A percentile compares a stretch with the other conserved stretches of the same genome.
These are phyloP conservation scores for Ophiostoma ulmi DNA, from an alignment of 2,329 filamentous ascomycete genomes.

Conservation along the genomic window DNA sequence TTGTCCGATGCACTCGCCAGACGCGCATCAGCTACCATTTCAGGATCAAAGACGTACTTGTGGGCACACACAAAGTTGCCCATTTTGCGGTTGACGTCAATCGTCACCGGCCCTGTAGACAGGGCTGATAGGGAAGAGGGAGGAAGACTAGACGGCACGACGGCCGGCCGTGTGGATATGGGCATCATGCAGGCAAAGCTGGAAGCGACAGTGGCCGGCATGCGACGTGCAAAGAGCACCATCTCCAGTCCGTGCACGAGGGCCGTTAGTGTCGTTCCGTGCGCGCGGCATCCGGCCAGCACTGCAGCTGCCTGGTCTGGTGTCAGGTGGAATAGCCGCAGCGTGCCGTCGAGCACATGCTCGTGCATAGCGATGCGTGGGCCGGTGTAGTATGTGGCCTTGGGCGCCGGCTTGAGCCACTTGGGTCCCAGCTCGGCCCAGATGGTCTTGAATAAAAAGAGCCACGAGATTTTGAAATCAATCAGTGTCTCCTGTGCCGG, in stretches of 20 bases:
- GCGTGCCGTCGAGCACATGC: constrained; percentile 36
- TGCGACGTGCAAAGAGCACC: constrained; percentile 37
- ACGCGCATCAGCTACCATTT: constrained; percentile 31
- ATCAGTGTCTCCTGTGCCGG: constrained; percentile 41
- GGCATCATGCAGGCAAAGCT: constrained; percentile 40
- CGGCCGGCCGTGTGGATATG: constrained; percentile 42
- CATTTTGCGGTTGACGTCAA: constrained; percentile 35
- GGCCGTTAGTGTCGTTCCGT: constrained; percentile 44
- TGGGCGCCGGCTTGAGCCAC: constrained; percentile 32
- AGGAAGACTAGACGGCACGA: constrained; percentile 22
- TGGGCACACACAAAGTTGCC: constrained; percentile 40
- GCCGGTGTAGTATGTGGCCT: constrained; percentile 38
- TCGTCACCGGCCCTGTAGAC: constrained; percentile 30
- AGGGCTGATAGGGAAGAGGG: constrained; percentile 11
- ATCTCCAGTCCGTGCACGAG: constrained; percentile 46
- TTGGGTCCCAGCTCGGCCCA: constrained; percentile 40
- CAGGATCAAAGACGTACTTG: constrained; percentile 32
- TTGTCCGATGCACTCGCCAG: neutral
- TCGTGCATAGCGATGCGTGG: constrained; percentile 36
- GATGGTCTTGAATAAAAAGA: constrained; percentile 40
- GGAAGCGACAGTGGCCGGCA: constrained; percentile 34
- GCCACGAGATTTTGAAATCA: constrained; percentile 37
- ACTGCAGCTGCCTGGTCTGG: constrained; percentile 32
- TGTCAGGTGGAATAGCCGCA: constrained; percentile 38
- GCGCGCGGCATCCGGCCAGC: constrained; percentile 39